A percentile compares a stretch with the other conserved stretches of the same genome.
These are phyloP conservation scores for Hypsizygus ulmarius DNA, from an alignment of 1,284 basidiomycete species.

Conservation along the genomic window DNA sequence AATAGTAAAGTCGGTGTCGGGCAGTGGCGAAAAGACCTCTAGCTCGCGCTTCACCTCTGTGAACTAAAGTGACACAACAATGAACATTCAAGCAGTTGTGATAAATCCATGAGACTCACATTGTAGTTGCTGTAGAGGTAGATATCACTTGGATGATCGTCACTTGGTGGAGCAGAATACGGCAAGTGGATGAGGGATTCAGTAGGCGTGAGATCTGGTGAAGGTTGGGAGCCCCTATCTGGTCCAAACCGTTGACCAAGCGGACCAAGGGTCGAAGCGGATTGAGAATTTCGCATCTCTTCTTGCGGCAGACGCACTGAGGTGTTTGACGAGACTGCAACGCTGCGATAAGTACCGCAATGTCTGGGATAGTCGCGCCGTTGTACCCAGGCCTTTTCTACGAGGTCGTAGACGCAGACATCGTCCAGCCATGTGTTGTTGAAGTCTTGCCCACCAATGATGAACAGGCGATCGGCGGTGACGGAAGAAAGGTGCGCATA, in stretches of 20 bases:
- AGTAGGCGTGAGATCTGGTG: constrained; percentile 49
- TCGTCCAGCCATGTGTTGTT: constrained; percentile 91
- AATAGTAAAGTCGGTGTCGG: constrained; percentile 68
- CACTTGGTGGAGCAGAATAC: constrained; percentile 68
- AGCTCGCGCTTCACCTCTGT: constrained; percentile 93
- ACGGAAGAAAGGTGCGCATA: constrained; percentile 91
- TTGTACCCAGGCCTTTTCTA: constrained; percentile 71
- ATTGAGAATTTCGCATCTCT: constrained; percentile 43
- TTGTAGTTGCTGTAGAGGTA: constrained; percentile 88
- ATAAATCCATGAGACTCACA: constrained; percentile 42
- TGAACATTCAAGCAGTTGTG: constrained; percentile 7
- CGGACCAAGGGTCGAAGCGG: constrained; percentile 45
- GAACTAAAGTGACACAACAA: constrained; percentile 51
- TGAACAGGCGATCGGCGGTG: constrained; percentile 79
- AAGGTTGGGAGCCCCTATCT: constrained; percentile 36
- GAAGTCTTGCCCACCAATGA: constrained; percentile 93
- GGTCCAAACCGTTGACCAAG: constrained; percentile 57
- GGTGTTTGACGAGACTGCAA: constrained; percentile 72
- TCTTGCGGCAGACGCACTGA: constrained; percentile 69
- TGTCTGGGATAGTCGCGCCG: constrained; percentile 81
- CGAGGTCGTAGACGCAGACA: constrained; percentile 83
- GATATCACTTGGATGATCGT: constrained; percentile 76
- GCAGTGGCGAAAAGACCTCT: constrained; percentile 79
- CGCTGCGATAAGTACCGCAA: constrained; percentile 90
- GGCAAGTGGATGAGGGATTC: constrained; percentile 69